Evolutionary conservation across 164 flowering plant genomes (phyloP), one percentile per base, ranked within the genome.

Genomic region (Vitis cinerea): DNA sequence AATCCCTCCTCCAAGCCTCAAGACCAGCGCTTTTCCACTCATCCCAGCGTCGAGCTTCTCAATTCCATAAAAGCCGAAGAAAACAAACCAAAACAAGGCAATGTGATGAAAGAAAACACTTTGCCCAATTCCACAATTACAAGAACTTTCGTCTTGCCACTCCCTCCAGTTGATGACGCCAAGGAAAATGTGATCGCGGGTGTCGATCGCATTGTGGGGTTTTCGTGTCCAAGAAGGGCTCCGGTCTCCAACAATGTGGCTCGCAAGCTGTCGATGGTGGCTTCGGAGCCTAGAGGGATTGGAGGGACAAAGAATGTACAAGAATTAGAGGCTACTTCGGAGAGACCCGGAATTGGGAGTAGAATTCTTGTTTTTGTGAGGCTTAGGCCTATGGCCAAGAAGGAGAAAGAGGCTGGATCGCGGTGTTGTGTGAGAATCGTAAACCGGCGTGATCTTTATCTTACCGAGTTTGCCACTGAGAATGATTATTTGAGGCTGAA

Each of bases 311-410:
- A 63, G 63, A 69, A 65, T 47, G 65, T 65, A 52, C 75, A 59
- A 51, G 79, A 80, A 62, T 19, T 54, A 64, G 77, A 60, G 70
- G 50, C 59, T 12, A 68, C 71, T 67, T 29, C 80, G 4, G 87
- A 81, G 78, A 83, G 78, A 59, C 14, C 51, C 49, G 74, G 30
- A 1, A 61, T 53, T 57, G 86, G 79, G 47, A 91, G 90, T 74
- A 63, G 91, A 67, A 93, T 93, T 78, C 86, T 85, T 63, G 98
- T 91, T 59, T 93, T 93, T 72, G 97, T 93, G 73, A 88, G 98
- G 87, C 85, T 91, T 13, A 84, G 98, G 77, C 98, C 98, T 0
- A 88, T 91, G 95, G 80, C 78, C 29, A 90, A 80, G 88, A 91
- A 86, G 66, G 98, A 93, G 81, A 91, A 78, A 72, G 98, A 93